Conservation (phyloP, 2,329 filamentous ascomycete species). For the Alternaria consortialis region DNA sequence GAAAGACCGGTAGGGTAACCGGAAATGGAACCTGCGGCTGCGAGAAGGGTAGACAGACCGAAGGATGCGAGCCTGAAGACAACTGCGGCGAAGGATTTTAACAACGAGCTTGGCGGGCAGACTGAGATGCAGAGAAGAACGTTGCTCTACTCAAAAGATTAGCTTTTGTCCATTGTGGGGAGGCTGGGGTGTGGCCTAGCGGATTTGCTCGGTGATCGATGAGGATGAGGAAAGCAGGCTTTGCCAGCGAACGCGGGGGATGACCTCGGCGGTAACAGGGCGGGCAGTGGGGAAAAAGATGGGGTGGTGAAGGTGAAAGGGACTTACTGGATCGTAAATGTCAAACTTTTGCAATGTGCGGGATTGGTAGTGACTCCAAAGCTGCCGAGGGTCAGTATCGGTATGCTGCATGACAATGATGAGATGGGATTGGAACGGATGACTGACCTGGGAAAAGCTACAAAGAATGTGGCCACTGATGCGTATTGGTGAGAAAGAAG, state of each 20-base stretch:
- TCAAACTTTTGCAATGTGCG: constrained; percentile 53
- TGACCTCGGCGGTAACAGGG: not conserved
- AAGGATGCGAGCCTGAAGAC: constrained; percentile 16
- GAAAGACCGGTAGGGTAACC: constrained; percentile 4
- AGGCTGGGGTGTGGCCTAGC: not conserved
- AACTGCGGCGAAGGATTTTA: constrained; percentile 23
- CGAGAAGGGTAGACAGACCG: constrained; percentile 14
- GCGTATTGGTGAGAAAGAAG: constrained; percentile 53
- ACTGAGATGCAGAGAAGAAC: constrained; percentile 45
- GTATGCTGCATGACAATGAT: constrained; percentile 2
- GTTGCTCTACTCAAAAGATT: constrained; percentile 36
- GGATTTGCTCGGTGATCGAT: constrained; percentile 21
- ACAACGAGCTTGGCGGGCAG: constrained; percentile 26
- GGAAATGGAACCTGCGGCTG: constrained; percentile 6
- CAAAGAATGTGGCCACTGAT: constrained; percentile 57
- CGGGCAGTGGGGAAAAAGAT: constrained; percentile 19
- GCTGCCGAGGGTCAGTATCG: constrained; percentile 39
- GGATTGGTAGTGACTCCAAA: constrained; percentile 54
- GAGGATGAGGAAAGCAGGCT: constrained; percentile 28
- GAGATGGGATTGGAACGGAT: constrained; percentile 8
- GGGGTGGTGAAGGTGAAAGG: constrained; percentile 22
- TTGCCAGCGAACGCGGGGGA: constrained; percentile 7
- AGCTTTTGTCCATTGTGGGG: constrained; percentile 16
- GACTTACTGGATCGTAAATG: constrained; percentile 52
- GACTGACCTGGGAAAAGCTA: constrained; percentile 54